These are phyloP conservation scores for Blastocystis sp. DNA, from an alignment of 352 stramenopile genomes.

Conservation along the genomic window DNA sequence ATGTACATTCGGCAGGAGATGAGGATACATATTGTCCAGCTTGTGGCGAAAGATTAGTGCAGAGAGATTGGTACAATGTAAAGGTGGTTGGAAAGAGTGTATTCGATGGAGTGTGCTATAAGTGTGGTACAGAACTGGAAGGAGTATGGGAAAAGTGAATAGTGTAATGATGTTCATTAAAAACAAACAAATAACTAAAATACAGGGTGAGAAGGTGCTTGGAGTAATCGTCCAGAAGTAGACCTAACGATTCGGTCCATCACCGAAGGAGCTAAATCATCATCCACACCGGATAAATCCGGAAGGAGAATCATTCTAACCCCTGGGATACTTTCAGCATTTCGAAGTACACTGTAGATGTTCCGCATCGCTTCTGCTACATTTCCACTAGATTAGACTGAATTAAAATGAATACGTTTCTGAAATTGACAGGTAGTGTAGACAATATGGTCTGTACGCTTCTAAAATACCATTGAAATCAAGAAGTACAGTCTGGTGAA, in stretches of 20 bases:
- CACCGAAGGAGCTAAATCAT: constrained; percentile 67
- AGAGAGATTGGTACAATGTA: constrained; percentile 60
- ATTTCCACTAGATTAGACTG: constrained; percentile 72
- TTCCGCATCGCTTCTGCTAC: constrained; percentile 76
- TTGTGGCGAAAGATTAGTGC: constrained; percentile 31
- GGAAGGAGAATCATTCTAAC: constrained; percentile 72
- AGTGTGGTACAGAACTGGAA: constrained; percentile 47
- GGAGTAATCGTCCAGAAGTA: constrained; percentile 63
- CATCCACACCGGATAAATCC: constrained; percentile 8
- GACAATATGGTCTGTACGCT: constrained; percentile 73
- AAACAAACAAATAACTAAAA: constrained; percentile 19
- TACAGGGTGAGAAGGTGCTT: constrained; percentile 6
- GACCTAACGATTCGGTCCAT: constrained; percentile 70
- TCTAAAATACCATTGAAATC: constrained; percentile 77
- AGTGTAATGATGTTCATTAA: background rate
- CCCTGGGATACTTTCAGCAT: constrained; percentile 77
- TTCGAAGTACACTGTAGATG: constrained; percentile 81
- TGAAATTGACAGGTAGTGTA: constrained; percentile 80
- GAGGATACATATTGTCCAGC: constrained; percentile 52
- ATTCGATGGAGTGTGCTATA: constrained; percentile 49
- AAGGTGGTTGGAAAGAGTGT: constrained; percentile 38
- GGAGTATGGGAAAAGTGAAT: constrained; percentile 17
- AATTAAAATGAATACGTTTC: constrained; percentile 37
- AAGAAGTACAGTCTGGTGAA: constrained; percentile 77
- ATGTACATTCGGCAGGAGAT: constrained; percentile 54